phyloP scores from a whole-genome alignment of 164 flowering plant genomes.

The Macadamia tetraphylla region DNA sequence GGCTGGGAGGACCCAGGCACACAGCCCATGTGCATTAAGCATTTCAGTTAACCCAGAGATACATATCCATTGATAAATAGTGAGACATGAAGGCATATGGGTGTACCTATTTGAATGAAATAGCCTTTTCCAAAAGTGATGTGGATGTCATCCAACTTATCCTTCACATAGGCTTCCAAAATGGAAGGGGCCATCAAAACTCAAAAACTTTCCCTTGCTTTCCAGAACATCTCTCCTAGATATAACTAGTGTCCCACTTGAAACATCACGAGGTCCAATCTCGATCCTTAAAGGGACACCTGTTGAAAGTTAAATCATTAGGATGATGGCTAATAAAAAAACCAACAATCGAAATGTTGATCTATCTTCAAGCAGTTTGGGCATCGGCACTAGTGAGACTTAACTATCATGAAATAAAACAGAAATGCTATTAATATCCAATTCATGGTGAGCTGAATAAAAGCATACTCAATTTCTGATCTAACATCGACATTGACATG shows the following conservation, averaged over 20 bases:
- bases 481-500: too few relatives aligned
- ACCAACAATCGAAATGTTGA: not conserved
- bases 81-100: slow-evolving; percentile 6
- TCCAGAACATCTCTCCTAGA: slow-evolving; percentile 91
- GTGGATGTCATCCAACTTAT: slow-evolving; percentile 79
- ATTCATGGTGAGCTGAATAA: too few relatives aligned
- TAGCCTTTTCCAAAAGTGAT: slow-evolving; percentile 65
- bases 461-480: too few relatives aligned
- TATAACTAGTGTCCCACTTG: slow-evolving; percentile 72
- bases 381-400: not conserved
- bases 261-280: slow-evolving; percentile 95
- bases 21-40: too few relatives aligned
- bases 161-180: slow-evolving; percentile 55
- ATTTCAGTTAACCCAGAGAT: not conserved
- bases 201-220: slow-evolving; percentile 88
- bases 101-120: slow-evolving; percentile 62
- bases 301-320: slow-evolving; percentile 15
- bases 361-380: not conserved
- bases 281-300: slow-evolving; percentile 95
- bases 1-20: too few relatives aligned
- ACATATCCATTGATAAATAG: not conserved
- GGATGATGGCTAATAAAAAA: not conserved
- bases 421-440: not conserved
- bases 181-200: slow-evolving; percentile 69
- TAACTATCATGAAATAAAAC: not conserved